Conservation (phyloP, 1,284 basidiomycete genomes). For the Mycena citricolor region DNA sequence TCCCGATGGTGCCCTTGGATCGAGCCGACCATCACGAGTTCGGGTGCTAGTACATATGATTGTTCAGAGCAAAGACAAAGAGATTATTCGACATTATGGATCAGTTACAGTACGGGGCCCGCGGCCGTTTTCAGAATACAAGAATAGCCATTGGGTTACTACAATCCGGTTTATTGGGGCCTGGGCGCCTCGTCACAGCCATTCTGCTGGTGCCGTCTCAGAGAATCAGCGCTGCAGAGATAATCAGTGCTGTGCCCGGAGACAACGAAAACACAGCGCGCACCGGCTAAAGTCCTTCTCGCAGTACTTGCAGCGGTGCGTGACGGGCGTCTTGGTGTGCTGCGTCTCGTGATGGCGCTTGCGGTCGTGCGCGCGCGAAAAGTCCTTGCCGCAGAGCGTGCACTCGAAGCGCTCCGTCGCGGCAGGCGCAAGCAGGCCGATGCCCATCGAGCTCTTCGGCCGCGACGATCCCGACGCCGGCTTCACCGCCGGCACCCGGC, state of each 20-base stretch:
- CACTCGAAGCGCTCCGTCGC: conserved; percentile 61
- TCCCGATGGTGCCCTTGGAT: too few relatives aligned
- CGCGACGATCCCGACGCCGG: conserved; percentile 29
- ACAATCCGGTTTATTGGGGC: too few relatives aligned
- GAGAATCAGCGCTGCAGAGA: conserved; percentile 40
- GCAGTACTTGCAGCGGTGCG: conserved; percentile 66
- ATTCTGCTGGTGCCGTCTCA: conserved; percentile 60
- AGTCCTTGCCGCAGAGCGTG: conserved; percentile 68
- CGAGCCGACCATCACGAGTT: background rate
- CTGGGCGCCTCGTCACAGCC: conserved; percentile 64
- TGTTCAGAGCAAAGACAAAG: background rate
- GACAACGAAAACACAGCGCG: conserved; percentile 4
- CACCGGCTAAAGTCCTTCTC: conserved; percentile 68
- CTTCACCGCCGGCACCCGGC: conserved; percentile 28
- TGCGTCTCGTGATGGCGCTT: conserved; percentile 77
- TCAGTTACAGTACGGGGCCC: background rate
- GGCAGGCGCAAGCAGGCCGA: conserved; percentile 31
- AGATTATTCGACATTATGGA: background rate
- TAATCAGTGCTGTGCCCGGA: conserved; percentile 14
- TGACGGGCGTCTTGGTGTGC: conserved; percentile 54
- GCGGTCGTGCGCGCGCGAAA: conserved; percentile 72
- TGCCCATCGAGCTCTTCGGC: conserved; percentile 7
- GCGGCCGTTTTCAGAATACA: background rate
- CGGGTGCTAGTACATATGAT: background rate
- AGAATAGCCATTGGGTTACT: conserved; percentile 17